Base-by-base conservation (phyloP, 1,284 basidiomycete genomes). In the Cerrena zonata region DNA sequence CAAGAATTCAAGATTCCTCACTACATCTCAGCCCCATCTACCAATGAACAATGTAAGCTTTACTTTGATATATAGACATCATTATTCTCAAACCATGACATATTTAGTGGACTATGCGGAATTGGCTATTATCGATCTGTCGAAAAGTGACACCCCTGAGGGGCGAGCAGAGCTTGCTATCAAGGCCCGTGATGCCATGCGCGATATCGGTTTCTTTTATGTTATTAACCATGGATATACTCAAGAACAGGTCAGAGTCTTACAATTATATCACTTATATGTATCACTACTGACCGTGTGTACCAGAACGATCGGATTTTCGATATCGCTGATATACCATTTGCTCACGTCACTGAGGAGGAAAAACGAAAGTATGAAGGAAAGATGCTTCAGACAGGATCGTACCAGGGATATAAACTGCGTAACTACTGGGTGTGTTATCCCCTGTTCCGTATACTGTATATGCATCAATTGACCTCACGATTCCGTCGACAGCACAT, bases 121-220 rank as follows among this genome's bases (percentile, higher is more conserved):
- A 45, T 73, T 89, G 19, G 74, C 80, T 18, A 72, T 79, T 46
- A 76, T 89, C 52, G 86, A 89, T 59, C 65, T 89, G n/a, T 71
- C 80, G 23, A 75, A 75, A 50, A 71, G 72, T 12, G 56, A 61
- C 11, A 81, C 72, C 0, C 63, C 68, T 0, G 76, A 79, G 51
- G 79, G 75, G 2, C 75, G 77, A 0, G 54, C 56, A 4, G 57
- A 58, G 39, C 61, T 66, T 37, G 62, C 64, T 0, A 63, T 68
- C 25, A 69, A 84, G 5, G 75, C 78, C 7, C 73, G 75, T 37
- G 69, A 80, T 53, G 85, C 84, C 0, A 75, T 88, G 69, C 66
- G 72, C 2, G 74, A 72, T 11, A 74, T 81, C 46, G 84, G 79
- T 4, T 88, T 84, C 63, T 80, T 83, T 67, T 84, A 81, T 54